phyloP scores from a whole-genome alignment of 805 yeast species.

The Lachancea mirantina region DNA sequence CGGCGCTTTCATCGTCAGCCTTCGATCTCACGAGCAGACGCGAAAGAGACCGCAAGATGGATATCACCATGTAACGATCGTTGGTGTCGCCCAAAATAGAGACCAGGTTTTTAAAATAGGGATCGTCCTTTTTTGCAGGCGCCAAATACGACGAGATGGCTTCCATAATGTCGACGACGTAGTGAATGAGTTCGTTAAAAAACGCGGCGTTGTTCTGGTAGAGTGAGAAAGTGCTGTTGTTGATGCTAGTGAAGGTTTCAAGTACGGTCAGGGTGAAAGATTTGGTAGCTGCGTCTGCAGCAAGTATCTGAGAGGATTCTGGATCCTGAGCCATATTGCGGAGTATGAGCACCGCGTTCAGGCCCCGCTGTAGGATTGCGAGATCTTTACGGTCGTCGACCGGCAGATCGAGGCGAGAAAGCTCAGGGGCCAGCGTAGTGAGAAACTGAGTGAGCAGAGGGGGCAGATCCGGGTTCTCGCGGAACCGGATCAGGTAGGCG shows the following conservation, averaged over 20 bases:
- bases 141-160: slow-evolving; percentile 75
- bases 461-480: slow-evolving; percentile 33
- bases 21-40: slow-evolving; percentile 64
- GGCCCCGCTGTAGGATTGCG: slow-evolving; percentile 23
- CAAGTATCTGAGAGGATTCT: slow-evolving; percentile 70
- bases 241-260: slow-evolving; percentile 18
- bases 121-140: slow-evolving; percentile 63
- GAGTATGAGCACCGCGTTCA: slow-evolving; percentile 46
- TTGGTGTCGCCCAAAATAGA: slow-evolving; percentile 42
- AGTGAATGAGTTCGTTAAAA: slow-evolving; percentile 53
- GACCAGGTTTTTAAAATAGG: slow-evolving; percentile 49
- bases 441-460: slow-evolving; percentile 34
- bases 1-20: slow-evolving; percentile 41
- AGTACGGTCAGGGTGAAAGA: slow-evolving; percentile 35
- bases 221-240: slow-evolving; percentile 22
- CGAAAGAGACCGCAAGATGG: slow-evolving; percentile 68
- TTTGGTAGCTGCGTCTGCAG: slow-evolving; percentile 44
- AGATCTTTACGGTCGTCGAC: slow-evolving; percentile 12
- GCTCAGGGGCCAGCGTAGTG: slow-evolving; percentile 16
- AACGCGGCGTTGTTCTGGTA: slow-evolving; percentile 31
- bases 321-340: slow-evolving; percentile 82
- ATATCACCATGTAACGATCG: slow-evolving; percentile 65
- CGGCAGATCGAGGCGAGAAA: slow-evolving; percentile 22
- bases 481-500: slow-evolving; percentile 43
- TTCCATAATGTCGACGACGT: slow-evolving; percentile 74